Base-by-base conservation (phyloP, 208 protist species). In the Kentomonas sorsogonicus region DNA sequence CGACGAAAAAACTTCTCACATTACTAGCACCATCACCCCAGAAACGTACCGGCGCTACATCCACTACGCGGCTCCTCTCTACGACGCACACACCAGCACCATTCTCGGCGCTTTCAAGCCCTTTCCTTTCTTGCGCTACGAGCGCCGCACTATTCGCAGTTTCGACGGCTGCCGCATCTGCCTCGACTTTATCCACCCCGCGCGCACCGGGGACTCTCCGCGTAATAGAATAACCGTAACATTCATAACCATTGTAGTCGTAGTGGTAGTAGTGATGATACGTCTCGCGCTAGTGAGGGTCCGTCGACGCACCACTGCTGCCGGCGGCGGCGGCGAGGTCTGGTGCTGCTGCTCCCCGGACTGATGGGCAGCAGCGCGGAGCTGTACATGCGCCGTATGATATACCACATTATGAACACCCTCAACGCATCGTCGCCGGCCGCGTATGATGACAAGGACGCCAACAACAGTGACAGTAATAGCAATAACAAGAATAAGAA, bases 331-430 rank as follows among this genome's bases (percentile, higher is more conserved):
- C 58, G 48, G 33, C 57, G 60, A 41, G 79, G 52, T 18, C 47
- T 91, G 11, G 65, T 85, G 29, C 43, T 91, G 34, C 64, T 88
- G 6, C 60, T 91, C 13, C 84, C 84, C 11, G 84, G 84, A 3
- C 58, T 88, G 29, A 82, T 60, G 4, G 63, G 74, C 31, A 78
- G 50, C 50, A 84, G 75, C n/a, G 51, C 55, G 31, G 64, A 71
- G 45, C 40, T 65, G 13, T 88, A 91, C 56, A 39, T 91, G 5
- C 69, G 63, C n/a, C 74, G 75, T 26, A 72, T 84, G 65, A 53
- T 68, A 2, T 53, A 55, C 2, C 45, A 53, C 48, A 47, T 86
- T 18, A 53, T 66, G 34, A 29, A 23, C 9, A 10, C 25, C 33
- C 11, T 36, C 33, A 11, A 36, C 33, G 7, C 33, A 36, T 11